Percentiles rank a stretch among this genome's conserved stretches.
Conservation (phyloP, 2,329 filamentous ascomycete species). For the Pleurostoma richardsiae region DNA sequence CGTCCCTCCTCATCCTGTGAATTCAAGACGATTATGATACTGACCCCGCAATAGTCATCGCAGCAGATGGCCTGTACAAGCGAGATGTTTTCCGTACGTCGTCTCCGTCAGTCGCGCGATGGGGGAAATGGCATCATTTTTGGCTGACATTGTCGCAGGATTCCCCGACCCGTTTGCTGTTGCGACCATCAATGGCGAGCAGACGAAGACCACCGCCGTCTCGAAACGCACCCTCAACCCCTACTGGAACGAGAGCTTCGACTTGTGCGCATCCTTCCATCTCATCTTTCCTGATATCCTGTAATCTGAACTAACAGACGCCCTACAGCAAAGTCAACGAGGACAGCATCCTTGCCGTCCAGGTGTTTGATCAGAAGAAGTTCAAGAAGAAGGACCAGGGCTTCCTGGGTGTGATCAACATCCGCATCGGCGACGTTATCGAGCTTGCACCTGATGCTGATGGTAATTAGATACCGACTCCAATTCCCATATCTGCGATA, state of each 20-base stretch:
- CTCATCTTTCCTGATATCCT: background rate
- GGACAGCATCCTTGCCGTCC: slow-evolving; percentile 93
- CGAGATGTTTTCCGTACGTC: slow-evolving; percentile 95
- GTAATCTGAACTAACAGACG: slow-evolving; percentile 8
- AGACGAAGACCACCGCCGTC: slow-evolving; percentile 95
- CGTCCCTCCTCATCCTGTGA: slow-evolving; percentile 8
- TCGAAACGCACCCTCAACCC: slow-evolving; percentile 97
- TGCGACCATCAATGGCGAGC: slow-evolving; percentile 93
- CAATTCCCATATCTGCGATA: background rate
- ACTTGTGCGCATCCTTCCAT: slow-evolving; percentile 64
- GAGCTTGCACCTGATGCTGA: slow-evolving; percentile 86
- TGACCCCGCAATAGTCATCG: slow-evolving; percentile 67
- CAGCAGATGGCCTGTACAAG: slow-evolving; percentile 97
- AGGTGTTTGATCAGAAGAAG: slow-evolving; percentile 99
- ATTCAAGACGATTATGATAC: slow-evolving; percentile 26
- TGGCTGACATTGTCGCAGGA: slow-evolving; percentile 49
- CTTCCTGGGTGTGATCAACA: slow-evolving; percentile 95
- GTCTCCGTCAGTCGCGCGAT: slow-evolving; percentile 1
- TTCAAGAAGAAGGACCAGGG: slow-evolving; percentile 99
- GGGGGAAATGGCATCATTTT: background rate
- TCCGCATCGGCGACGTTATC: slow-evolving; percentile 90
- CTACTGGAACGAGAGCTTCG: slow-evolving; percentile 99
- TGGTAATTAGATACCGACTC: slow-evolving; percentile 48
- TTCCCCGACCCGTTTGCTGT: slow-evolving; percentile 98
- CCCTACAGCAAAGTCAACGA: slow-evolving; percentile 74